A percentile compares a stretch with the other conserved stretches of the same genome.
These are phyloP conservation scores for Lasiodiplodia theobromae DNA, from an alignment of 2,329 filamentous ascomycete genomes.

Conservation along the genomic window DNA sequence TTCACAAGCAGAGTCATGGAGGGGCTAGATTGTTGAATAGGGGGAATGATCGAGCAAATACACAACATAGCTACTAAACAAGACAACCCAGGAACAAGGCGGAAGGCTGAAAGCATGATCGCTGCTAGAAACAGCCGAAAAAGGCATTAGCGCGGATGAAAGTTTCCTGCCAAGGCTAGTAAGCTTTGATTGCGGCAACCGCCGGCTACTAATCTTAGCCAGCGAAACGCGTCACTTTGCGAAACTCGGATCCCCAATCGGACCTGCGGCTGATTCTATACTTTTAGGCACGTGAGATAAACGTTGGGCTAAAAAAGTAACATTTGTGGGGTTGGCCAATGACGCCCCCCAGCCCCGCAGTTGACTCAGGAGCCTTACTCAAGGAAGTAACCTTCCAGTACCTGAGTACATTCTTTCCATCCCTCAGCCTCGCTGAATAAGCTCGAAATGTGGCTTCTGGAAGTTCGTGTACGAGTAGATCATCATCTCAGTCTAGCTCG, in stretches of 20 bases:
- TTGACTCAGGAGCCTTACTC: not conserved
- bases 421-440: not conserved
- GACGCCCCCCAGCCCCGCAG: not conserved
- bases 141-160: not conserved
- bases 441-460: too few species aligned
- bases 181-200: not conserved
- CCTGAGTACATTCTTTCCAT: not conserved
- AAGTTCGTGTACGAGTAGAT: not conserved
- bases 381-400: not conserved
- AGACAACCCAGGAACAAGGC: not conserved
- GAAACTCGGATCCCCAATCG: not conserved
- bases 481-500: not conserved
- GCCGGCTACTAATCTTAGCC: not conserved
- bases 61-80: too few species aligned
- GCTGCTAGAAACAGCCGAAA: not conserved
- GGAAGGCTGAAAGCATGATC: not conserved
- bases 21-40: too few species aligned
- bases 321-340: not conserved
- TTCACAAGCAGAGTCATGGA: too few species aligned
- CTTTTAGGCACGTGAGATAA: not conserved
- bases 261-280: not conserved
- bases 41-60: too few species aligned
- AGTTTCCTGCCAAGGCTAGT: constrained; percentile 12
- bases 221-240: not conserved
- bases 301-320: not conserved